Percentiles rank a stretch among this genome's conserved stretches.
Conservation (phyloP, 2,329 filamentous ascomycete species). For the Cladophialophora yegresii region DNA sequence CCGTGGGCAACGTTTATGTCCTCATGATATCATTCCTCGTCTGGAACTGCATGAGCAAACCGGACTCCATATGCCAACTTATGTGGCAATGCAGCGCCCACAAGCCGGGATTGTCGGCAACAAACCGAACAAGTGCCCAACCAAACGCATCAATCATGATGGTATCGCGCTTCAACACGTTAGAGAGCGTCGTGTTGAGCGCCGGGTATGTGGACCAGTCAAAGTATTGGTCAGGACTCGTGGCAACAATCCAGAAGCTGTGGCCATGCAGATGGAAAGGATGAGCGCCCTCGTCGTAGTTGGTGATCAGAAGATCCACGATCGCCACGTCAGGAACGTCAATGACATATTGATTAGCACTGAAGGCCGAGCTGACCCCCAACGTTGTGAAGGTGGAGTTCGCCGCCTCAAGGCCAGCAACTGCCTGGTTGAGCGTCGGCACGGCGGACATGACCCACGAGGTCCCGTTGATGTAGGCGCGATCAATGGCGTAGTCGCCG, state of each 20-base stretch:
- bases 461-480: constrained; percentile 16
- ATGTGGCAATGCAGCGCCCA: constrained; percentile 45
- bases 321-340: constrained; percentile 23
- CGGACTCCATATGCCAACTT: constrained; percentile 43
- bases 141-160: constrained; percentile 42
- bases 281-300: constrained; percentile 44
- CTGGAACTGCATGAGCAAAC: constrained; percentile 34
- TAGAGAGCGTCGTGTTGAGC: constrained; percentile 8
- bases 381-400: constrained; percentile 4
- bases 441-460: constrained; percentile 15
- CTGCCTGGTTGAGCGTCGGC: constrained; percentile 15
- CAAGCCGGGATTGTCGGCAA: constrained; percentile 43
- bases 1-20: constrained; percentile 8
- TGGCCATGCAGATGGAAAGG: constrained; percentile 55
- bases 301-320: constrained; percentile 45
- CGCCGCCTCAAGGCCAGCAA: constrained; percentile 4
- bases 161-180: constrained; percentile 36
- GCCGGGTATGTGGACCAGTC: constrained; percentile 31
- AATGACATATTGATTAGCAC: constrained; percentile 17
- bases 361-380: constrained; percentile 14
- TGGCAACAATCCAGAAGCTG: constrained; percentile 10
- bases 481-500: constrained; percentile 53
- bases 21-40: constrained; percentile 16
- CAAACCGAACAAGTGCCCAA: constrained; percentile 42
- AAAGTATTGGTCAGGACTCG: constrained; percentile 48